Evolutionary conservation across 2,329 filamentous ascomycete genomes (phyloP).

Genomic region (Sphaerulina vaccinii): DNA sequence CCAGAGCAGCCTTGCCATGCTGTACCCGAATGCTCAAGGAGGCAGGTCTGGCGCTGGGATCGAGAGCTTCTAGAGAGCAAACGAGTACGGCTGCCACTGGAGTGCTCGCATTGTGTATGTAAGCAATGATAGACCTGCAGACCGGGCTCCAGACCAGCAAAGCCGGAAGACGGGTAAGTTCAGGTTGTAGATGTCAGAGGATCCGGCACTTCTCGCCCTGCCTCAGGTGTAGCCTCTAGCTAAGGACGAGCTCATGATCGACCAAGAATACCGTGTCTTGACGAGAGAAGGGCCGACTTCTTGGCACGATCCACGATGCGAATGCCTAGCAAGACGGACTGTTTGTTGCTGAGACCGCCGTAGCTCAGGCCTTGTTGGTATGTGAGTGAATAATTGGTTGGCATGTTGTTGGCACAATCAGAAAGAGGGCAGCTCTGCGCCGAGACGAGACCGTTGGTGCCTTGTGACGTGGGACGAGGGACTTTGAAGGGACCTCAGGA

Average conservation of each 20-base stretch:
- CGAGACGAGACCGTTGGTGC: not conserved
- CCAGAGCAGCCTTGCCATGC: not conserved
- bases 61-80: no score
- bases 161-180: constrained; percentile 3
- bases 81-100: no score
- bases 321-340: not conserved
- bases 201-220: constrained; percentile 2
- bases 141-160: not conserved
- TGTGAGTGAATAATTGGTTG: not conserved
- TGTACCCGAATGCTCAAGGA: not conserved
- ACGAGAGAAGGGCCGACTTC: not conserved
- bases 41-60: not conserved
- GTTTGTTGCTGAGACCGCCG: not conserved
- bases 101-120: no score
- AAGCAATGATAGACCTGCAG: not conserved
- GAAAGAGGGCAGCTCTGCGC: not conserved
- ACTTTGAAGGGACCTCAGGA: not conserved
- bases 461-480: not conserved
- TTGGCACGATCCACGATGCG: no score
- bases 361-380: not conserved
- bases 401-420: not conserved
- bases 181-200: constrained; percentile 3
- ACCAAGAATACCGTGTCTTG: no score
- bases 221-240: not conserved
- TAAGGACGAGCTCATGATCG: no score